Evolutionary conservation across 768 basidiomycete genomes (phyloP), one percentile per base, ranked within the genome.

Genomic region (Omphalotus guepiniiformis): DNA sequence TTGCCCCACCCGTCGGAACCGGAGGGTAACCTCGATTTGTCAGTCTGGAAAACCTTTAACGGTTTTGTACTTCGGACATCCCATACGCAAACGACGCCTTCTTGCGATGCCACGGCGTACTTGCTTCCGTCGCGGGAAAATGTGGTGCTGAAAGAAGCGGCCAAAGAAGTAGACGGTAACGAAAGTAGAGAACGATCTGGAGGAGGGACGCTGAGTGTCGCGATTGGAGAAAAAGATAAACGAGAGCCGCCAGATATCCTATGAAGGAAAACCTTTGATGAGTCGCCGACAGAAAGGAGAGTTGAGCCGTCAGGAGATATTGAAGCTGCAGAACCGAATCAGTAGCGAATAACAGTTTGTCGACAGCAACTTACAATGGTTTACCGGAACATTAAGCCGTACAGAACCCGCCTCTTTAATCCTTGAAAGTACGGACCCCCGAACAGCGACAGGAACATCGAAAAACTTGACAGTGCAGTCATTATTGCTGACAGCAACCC

Each of bases 281-380:
- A 93, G 61, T 97, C 93, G 19, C 94, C 93, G 0, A 94, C 93
- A 2, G 86, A 91, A 1, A 96, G 78, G 12, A 97, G 75, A 0
- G 85, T 92, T 37, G 80, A 78, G 1, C 92, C 87, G 57, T 95
- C 90, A 0, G 91, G 92, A 0, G 92, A 93, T 55, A 97, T 78
- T 7, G 93, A 93, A 3, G 89, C 91, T 94, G 55, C 45, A 36
- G 34, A 39, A 51, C 16, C 32, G 34, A 47, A 34, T 53, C 40
- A 54, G 49, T 34, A 52, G n/a, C 49, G 32, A 37, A 37, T 43
- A 32, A 41, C 11, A 53, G 22, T 13, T 35, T 22, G 38, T 26
- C 9, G 36, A 44, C 41, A 47, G 13, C 35, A 13, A 72, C 87
- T 46, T 55, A 90, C 88, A 87, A 53, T 92, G 87, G 58, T 92